A percentile compares a stretch with the other conserved stretches of the same genome.
These are phyloP conservation scores for Ensete glaucum DNA, from an alignment of 176 grass and related monocot species.

Conservation along the genomic window DNA sequence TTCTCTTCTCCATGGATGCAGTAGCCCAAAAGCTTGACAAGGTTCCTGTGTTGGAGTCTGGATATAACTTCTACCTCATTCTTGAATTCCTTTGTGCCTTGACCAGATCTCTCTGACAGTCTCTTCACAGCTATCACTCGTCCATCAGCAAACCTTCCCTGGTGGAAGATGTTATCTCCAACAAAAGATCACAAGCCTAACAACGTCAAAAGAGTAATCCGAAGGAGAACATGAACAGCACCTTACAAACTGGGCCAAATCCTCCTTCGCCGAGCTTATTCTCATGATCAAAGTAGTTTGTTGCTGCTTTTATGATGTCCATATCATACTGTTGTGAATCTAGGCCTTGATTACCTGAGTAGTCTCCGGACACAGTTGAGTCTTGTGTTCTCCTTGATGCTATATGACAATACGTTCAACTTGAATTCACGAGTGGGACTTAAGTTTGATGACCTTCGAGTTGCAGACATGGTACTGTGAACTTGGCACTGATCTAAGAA, in stretches of 20 bases:
- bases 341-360: not conserved
- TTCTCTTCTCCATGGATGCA: slow-evolving; percentile 11
- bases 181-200: not conserved
- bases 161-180: not conserved
- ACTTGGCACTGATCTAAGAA: not conserved
- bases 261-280: not conserved
- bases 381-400: not conserved
- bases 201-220: too few species aligned
- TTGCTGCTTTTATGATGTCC: not conserved
- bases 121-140: slow-evolving; percentile 16
- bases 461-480: not conserved
- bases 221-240: too few species aligned
- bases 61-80: slow-evolving; percentile 16
- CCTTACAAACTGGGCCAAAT: slow-evolving; percentile 1
- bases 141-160: slow-evolving; percentile 13
- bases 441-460: not conserved
- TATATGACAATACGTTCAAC: not conserved
- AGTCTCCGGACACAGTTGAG: not conserved
- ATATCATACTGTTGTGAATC: not conserved
- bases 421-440: too few species aligned
- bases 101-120: not conserved
- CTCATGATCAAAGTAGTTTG: not conserved
- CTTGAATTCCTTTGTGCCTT: slow-evolving; percentile 9
- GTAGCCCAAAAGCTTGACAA: slow-evolving; percentile 10
- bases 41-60: slow-evolving; percentile 18